Percentiles rank a stretch among this genome's conserved stretches.
Conservation (phyloP, 1,284 basidiomycete species). For the Testicularia cyperi region DNA sequence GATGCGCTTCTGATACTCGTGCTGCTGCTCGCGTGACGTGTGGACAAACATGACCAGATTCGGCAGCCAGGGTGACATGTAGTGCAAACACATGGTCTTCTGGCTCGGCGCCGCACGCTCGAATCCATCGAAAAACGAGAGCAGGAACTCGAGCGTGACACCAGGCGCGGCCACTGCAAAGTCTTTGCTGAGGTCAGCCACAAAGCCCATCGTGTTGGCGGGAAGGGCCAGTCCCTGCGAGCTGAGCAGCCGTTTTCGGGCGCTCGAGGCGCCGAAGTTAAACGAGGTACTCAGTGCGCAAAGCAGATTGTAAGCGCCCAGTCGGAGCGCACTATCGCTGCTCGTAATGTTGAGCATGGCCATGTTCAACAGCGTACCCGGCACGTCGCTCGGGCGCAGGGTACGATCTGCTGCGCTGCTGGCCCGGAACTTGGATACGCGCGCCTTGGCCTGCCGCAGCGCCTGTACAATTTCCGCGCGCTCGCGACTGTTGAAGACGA, state of each 20-base stretch:
- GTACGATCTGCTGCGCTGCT: constrained; percentile 42
- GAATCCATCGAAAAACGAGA: constrained; percentile 57
- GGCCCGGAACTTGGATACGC: constrained; percentile 43
- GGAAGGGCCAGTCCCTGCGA: constrained; percentile 48
- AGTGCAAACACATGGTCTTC: constrained; percentile 51
- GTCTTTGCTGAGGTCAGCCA: constrained; percentile 52
- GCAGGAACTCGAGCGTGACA: constrained; percentile 53
- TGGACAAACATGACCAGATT: constrained; percentile 54
- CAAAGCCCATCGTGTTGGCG: constrained; percentile 52
- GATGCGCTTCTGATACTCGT: constrained; percentile 51
- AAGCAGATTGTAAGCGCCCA: constrained; percentile 54
- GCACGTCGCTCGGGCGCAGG: constrained; percentile 51
- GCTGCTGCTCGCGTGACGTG: constrained; percentile 48
- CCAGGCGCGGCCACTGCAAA: constrained; percentile 53
- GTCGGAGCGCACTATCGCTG: constrained; percentile 37
- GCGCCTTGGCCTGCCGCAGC: constrained; percentile 52
- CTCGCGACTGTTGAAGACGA: constrained; percentile 53
- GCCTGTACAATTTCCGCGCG: constrained; percentile 52
- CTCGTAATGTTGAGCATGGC: constrained; percentile 58
- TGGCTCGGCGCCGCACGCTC: constrained; percentile 47
- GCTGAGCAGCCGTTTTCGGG: constrained; percentile 47
- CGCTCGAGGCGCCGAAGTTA: constrained; percentile 53
- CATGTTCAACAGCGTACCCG: constrained; percentile 57
- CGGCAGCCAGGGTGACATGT: constrained; percentile 54
- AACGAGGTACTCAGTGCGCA: constrained; percentile 56